Evolutionary conservation across 2,329 filamentous ascomycete species (phyloP), one percentile per base, ranked within the genome.

Genomic region (Dothistroma septosporum): DNA sequence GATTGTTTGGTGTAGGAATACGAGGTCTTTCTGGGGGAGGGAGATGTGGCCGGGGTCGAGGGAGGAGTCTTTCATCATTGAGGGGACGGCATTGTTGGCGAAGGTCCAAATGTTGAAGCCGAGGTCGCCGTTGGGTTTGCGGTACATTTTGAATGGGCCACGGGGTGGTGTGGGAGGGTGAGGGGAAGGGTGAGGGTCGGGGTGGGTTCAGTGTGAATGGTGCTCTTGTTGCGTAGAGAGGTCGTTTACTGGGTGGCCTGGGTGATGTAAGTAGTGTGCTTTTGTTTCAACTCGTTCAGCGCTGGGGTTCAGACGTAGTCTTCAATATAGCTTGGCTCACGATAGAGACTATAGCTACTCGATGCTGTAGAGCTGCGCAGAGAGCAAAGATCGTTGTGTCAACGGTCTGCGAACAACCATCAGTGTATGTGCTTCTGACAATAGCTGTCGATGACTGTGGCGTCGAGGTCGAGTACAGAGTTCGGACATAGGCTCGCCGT

Each of bases 1-100:
- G 31, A 24, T 8, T 35, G 19, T 31, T 32, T 62, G 60, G 28
- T 62, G 48, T 21, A 44, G 14, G 53, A 50, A 59, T 46, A 62
- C 49, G 19, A 50, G 14, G 56, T 59, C 57, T 22, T 59, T 55
- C 33, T 59, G 60, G 12, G 56, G 52, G 6, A 53, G 12, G 16
- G 55, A 58, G 28, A 61, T 33, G 33, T 55, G 50, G 1, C 41
- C 49, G 28, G 59, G 54, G 35, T 49, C 55, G 32, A 11, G 19
- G 10, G 44, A 19, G 46, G 21, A 49, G 12, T 48, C 41, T 28
- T n/a, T 32, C 44, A 37, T 37, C 28, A 53, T 55, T 6, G 44
- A 21, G 28, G 58, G 44, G 31, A 41, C n/a, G 21, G 46, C 21
- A 28, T 60, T 56, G 53, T 52, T 37, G 24, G 52, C 28, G n/a